These are phyloP conservation scores for Pythium sp. DNA, from an alignment of 352 stramenopile genomes.

Conservation along the genomic window DNA sequence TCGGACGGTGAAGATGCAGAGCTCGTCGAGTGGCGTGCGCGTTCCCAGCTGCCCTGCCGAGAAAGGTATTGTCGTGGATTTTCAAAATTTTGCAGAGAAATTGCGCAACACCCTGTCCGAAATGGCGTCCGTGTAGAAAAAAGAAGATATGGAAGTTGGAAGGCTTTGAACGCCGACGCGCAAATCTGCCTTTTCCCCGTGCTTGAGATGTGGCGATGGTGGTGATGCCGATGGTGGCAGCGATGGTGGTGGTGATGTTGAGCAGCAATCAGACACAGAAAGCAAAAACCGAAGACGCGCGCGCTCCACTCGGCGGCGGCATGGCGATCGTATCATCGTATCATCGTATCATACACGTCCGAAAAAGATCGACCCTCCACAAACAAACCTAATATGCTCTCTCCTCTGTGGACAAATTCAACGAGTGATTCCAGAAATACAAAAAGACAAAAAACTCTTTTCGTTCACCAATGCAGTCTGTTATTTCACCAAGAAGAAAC, in stretches of 20 bases:
- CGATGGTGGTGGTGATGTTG: neutral
- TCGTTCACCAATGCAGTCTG: neutral
- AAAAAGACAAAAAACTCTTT: neutral
- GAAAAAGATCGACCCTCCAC: neutral
- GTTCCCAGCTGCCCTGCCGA: slow-evolving; percentile 75
- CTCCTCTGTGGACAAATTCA: neutral
- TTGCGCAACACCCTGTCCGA: slow-evolving; percentile 80
- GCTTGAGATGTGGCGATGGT: neutral
- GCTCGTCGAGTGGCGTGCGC: slow-evolving; percentile 67
- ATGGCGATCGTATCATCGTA: neutral
- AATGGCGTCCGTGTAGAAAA: slow-evolving; percentile 73
- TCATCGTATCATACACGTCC: too few relatives aligned
- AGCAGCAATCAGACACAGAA: neutral
- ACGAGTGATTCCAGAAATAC: neutral
- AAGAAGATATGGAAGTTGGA: neutral
- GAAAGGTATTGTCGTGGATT: slow-evolving; percentile 66
- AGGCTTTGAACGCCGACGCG: neutral
- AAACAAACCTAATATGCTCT: neutral
- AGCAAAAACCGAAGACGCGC: neutral
- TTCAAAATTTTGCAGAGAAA: slow-evolving; percentile 80
- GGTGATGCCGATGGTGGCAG: neutral
- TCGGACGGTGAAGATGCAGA: slow-evolving; percentile 83
- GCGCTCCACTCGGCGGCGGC: neutral
- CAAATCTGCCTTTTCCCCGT: neutral
- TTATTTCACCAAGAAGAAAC: too few relatives aligned